Evolutionary conservation across 2,329 filamentous ascomycete genomes (phyloP).

Genomic region (Camillea tinctor): DNA sequence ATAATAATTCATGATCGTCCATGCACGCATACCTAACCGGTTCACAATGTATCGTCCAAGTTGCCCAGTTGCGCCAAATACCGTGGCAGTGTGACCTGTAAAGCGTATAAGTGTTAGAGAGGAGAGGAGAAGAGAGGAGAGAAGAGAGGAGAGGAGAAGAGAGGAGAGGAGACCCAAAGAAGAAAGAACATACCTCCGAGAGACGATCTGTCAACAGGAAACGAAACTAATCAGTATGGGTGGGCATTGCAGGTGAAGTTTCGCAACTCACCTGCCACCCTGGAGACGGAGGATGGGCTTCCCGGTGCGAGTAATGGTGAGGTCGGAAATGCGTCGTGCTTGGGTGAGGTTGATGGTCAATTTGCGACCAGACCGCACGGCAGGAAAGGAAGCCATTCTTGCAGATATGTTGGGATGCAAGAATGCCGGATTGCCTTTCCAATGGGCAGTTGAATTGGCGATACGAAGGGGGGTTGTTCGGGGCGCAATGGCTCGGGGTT

Average conservation of each 20-base stretch:
- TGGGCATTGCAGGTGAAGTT: neutral
- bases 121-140: slow-evolving; percentile 2
- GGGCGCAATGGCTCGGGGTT: slow-evolving; percentile 4
- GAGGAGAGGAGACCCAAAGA: slow-evolving; percentile 4
- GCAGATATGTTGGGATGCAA: slow-evolving; percentile 32
- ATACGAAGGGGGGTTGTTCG: slow-evolving; percentile 15
- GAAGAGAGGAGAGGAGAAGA: slow-evolving; percentile 5
- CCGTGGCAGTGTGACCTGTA: slow-evolving; percentile 88
- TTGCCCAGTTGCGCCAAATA: slow-evolving; percentile 96
- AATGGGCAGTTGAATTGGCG: slow-evolving; percentile 25
- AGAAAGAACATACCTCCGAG: slow-evolving; percentile 66
- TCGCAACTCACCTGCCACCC: slow-evolving; percentile 74
- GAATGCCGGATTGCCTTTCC: slow-evolving; percentile 31
- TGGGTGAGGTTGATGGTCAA: slow-evolving; percentile 47
- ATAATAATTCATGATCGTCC: no score
- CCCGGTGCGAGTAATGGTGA: slow-evolving; percentile 91
- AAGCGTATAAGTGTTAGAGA: slow-evolving; percentile 19
- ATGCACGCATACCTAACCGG: slow-evolving; percentile 62
- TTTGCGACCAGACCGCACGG: slow-evolving; percentile 53
- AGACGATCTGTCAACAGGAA: slow-evolving; percentile 60
- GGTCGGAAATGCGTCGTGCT: slow-evolving; percentile 67
- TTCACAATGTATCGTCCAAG: slow-evolving; percentile 97
- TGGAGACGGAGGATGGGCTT: slow-evolving; percentile 88
- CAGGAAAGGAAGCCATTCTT: slow-evolving; percentile 58
- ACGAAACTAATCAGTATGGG: slow-evolving; percentile 20